Base-by-base conservation (phyloP, 371 early-diverging fungal species). In the Saksenaea oblongispora region DNA sequence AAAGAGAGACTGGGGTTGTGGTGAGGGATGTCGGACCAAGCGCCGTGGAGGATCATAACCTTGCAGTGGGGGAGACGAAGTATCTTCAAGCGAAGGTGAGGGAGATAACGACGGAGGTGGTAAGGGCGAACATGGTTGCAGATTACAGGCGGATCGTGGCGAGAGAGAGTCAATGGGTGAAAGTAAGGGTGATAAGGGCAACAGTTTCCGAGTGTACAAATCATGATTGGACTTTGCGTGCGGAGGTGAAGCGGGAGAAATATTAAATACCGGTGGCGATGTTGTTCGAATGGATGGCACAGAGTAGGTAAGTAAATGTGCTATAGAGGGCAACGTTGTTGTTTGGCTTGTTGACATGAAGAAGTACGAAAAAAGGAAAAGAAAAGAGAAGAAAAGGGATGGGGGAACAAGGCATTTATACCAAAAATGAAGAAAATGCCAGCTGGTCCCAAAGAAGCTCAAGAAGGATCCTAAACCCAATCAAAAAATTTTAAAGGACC, bases 21-120 rank as follows among this genome's bases (percentile, higher is more conserved):
- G 51, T 18, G 51, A 47, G n/a, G 51, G 51, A 11, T 47, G 51
- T 3, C 51, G n/a, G 22, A 47, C 51, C 37, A 61, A 34, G 0
- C 34, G 51, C 15, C 61, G 51, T 36, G 70, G 70, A 34, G 70
- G 70, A 56, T 70, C 70, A 27, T 65, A 56, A 34, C 70, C 70
- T 36, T 70, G 66, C 7, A 47, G 51, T 0, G 51, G 51, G 11
- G 51, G 51, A 22, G 51, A 47, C 22, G 51, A 47, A 5, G 51
- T 47, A 22, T 47, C 51, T 18, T 47, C 51, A 22, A 47, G 17
- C 13, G 66, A 51, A 2, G 70, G 70, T 22, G 70, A 66, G n/a
- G 63, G 63, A 27, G 54, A 58, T 42, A 64, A 26, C 34, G 55
- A 57, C 15, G 42, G 39, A 1, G 65, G 31, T 17, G 59, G 51